Evolutionary conservation across 495 filamentous ascomycete species (phyloP).

Genomic region (Neurospora sp.): DNA sequence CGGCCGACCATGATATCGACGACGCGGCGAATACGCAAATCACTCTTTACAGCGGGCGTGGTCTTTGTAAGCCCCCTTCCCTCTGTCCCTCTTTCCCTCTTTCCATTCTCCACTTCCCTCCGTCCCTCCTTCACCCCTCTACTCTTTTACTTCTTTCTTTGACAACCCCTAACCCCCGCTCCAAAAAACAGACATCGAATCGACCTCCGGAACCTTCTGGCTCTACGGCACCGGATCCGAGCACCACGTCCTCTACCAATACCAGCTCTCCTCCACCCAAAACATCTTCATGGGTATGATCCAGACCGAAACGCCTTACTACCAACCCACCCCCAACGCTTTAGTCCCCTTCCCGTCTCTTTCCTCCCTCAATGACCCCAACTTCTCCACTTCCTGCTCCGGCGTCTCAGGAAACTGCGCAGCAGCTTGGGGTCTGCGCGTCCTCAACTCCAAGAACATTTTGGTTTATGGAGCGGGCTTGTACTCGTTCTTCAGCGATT

Average conservation of each 20-base stretch:
- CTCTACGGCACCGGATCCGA: slow-evolving; percentile 65
- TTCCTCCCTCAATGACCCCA: slow-evolving; percentile 44
- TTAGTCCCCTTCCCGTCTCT: slow-evolving; percentile 45
- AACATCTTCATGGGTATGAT: slow-evolving; percentile 67
- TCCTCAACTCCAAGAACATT: slow-evolving; percentile 49
- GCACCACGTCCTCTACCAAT: slow-evolving; percentile 73
- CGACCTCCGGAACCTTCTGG: slow-evolving; percentile 44
- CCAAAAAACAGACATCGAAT: slow-evolving; percentile 35
- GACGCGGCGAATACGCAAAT: slow-evolving; percentile 51
- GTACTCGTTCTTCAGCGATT: slow-evolving; percentile 67
- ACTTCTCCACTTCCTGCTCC: slow-evolving; percentile 40
- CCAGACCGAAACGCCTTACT: slow-evolving; percentile 74
- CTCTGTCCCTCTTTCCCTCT: background rate
- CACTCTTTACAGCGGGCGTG: slow-evolving; percentile 61
- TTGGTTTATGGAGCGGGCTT: slow-evolving; percentile 61
- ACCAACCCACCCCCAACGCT: slow-evolving; percentile 55
- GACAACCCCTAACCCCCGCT: no score
- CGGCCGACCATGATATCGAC: slow-evolving; percentile 88
- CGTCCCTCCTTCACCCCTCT: background rate
- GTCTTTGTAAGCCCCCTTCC: slow-evolving; percentile 33
- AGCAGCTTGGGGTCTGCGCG: slow-evolving; percentile 55
- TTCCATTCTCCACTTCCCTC: background rate
- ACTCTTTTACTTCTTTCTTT: background rate
- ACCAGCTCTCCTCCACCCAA: slow-evolving; percentile 60
- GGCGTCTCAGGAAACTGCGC: slow-evolving; percentile 40